Evolutionary conservation across 2,329 filamentous ascomycete species (phyloP).

Genomic region (Cladosporium sp.): DNA sequence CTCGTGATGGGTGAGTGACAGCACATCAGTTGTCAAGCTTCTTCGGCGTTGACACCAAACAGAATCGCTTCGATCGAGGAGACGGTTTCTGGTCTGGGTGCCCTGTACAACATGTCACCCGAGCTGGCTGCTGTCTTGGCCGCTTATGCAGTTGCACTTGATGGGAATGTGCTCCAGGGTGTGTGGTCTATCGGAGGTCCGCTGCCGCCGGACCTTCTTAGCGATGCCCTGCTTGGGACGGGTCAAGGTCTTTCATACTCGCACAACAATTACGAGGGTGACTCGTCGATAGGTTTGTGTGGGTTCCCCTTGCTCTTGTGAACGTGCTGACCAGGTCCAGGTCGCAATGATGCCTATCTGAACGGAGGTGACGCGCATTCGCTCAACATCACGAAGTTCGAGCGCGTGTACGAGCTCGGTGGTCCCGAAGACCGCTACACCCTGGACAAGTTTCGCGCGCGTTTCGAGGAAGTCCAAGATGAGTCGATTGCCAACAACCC

Average conservation of each 20-base stretch:
- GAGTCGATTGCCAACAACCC: slow-evolving; percentile 27
- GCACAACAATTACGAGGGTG: slow-evolving; percentile 33
- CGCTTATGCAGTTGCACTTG: slow-evolving; percentile 27
- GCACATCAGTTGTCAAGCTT: background rate
- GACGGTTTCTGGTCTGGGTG: slow-evolving; percentile 21
- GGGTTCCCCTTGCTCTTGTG: background rate
- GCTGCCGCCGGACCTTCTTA: slow-evolving; percentile 12
- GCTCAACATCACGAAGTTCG: slow-evolving; percentile 18
- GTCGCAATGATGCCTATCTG: slow-evolving; percentile 22
- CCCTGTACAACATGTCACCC: slow-evolving; percentile 22
- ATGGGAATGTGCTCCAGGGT: slow-evolving; percentile 3
- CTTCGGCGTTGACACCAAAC: slow-evolving; percentile 3
- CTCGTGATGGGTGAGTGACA: slow-evolving; percentile 28
- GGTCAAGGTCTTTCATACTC: slow-evolving; percentile 22
- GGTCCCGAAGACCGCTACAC: slow-evolving; percentile 17
- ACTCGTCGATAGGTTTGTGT: slow-evolving; percentile 20
- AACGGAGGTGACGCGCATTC: slow-evolving; percentile 22
- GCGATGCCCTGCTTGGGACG: slow-evolving; percentile 15
- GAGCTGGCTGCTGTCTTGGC: slow-evolving; percentile 27
- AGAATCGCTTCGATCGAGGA: slow-evolving; percentile 27
- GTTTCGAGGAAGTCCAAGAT: slow-evolving; percentile 11
- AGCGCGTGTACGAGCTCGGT: slow-evolving; percentile 14
- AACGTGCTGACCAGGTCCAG: background rate
- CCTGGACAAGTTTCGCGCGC: slow-evolving; percentile 16
- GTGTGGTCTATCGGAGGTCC: slow-evolving; percentile 28